Percentiles rank a stretch among this genome's conserved stretches.
Evolutionary conservation across 2,329 filamentous ascomycete species (phyloP).

Genomic region (Periconia sp.): DNA sequence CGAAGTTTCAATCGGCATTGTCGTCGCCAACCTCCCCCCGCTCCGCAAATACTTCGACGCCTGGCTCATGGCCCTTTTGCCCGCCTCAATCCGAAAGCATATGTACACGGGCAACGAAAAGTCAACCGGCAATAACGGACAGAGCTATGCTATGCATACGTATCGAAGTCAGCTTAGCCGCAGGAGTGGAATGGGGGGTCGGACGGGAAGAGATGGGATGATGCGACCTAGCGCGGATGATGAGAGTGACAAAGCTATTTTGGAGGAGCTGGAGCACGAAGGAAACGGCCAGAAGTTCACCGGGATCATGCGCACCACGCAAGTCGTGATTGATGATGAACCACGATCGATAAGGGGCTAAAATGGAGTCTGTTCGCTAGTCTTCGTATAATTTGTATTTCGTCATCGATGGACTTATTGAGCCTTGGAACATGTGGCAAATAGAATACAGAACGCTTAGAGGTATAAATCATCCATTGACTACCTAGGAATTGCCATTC

Average conservation of each 20-base stretch:
- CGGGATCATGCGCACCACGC: background rate
- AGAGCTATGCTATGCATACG: background rate
- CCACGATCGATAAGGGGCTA: background rate
- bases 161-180: background rate
- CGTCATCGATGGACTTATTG: no score
- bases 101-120: no score
- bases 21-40: conserved; percentile 19
- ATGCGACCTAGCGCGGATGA: background rate
- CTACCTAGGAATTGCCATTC: no score
- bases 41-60: conserved; percentile 13
- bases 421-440: no score
- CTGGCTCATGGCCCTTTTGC: background rate
- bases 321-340: background rate
- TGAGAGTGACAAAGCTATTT: background rate
- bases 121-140: no score
- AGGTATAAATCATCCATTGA: no score
- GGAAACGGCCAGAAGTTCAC: background rate
- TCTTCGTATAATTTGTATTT: no score
- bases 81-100: background rate
- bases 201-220: background rate
- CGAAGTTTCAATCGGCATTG: conserved; percentile 20
- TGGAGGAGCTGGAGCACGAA: background rate
- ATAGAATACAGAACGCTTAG: no score
- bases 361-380: no score
- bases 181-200: background rate